A percentile compares a stretch with the other conserved stretches of the same genome.
Evolutionary conservation across 2,329 filamentous ascomycete species (phyloP).

Genomic region (Colletotrichum filicis): DNA sequence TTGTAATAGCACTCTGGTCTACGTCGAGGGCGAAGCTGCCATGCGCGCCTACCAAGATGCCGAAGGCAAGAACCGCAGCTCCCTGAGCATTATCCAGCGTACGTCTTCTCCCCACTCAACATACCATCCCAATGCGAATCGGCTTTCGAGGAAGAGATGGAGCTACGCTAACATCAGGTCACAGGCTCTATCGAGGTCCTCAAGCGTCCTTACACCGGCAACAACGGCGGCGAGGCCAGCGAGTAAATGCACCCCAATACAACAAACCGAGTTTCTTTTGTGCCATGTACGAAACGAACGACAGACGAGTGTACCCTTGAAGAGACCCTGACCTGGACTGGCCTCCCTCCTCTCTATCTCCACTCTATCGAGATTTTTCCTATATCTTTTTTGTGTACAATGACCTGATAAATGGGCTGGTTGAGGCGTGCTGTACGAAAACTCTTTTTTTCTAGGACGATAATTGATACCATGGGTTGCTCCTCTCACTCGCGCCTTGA

Average conservation of each 20-base stretch:
- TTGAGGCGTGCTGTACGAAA: constrained; percentile 28
- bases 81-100: constrained; percentile 84
- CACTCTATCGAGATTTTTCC: constrained; percentile 16
- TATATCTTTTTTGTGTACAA: constrained; percentile 13
- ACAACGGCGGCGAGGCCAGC: constrained; percentile 32
- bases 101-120: constrained; percentile 53
- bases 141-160: neutral
- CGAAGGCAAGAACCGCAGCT: constrained; percentile 74
- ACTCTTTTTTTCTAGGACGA: constrained; percentile 2
- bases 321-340: constrained; percentile 15
- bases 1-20: constrained; percentile 69
- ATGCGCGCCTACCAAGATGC: constrained; percentile 74
- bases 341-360: constrained; percentile 7
- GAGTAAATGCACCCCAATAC: constrained; percentile 24
- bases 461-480: constrained; percentile 32
- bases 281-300: constrained; percentile 5
- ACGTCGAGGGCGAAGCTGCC: constrained; percentile 83
- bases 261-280: neutral
- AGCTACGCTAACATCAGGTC: constrained; percentile 31
- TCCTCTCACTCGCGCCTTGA: neutral
- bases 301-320: constrained; percentile 1
- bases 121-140: too few relatives aligned
- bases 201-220: constrained; percentile 49
- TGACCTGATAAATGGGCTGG: constrained; percentile 12
- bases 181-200: constrained; percentile 58